Percentiles rank a stretch among this genome's conserved stretches.
phyloP scores from a whole-genome alignment of 176 grass and related monocot species.

The Lolium rigidum region DNA sequence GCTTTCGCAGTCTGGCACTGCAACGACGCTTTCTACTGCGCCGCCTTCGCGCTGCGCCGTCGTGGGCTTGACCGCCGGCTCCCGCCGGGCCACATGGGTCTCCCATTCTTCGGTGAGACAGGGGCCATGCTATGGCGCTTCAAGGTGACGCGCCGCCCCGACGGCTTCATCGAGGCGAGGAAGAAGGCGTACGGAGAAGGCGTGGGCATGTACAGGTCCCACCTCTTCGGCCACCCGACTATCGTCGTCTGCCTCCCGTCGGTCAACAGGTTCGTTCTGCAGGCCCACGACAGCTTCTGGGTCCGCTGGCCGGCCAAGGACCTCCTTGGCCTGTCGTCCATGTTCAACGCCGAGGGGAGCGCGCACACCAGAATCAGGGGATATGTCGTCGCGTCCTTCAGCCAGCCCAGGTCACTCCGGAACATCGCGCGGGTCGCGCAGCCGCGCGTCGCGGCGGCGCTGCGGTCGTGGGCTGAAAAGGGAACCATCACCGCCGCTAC shows the following conservation, averaged over 20 bases:
- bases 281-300: constrained; percentile 28
- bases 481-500: constrained; percentile 17
- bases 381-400: constrained; percentile 12
- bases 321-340: constrained; percentile 13
- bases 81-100: constrained; percentile 53
- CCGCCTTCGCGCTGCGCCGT: not conserved
- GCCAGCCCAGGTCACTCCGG: constrained; percentile 4
- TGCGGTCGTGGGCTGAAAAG: constrained; percentile 30
- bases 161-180: constrained; percentile 23
- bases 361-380: constrained; percentile 12
- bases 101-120: constrained; percentile 42
- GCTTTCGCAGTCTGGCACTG: not conserved
- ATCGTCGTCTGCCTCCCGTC: constrained; percentile 41
- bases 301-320: constrained; percentile 27
- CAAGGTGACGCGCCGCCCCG: constrained; percentile 22
- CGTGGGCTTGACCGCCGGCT: not conserved
- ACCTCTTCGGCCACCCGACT: constrained; percentile 35
- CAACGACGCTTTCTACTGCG: not conserved
- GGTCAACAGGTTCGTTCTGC: constrained; percentile 44
- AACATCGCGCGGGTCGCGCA: not conserved
- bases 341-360: constrained; percentile 17
- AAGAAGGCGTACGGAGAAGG: not conserved
- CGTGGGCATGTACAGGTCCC: constrained; percentile 26
- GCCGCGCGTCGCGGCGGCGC: constrained; percentile 34
- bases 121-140: constrained; percentile 41